A percentile compares a stretch with the other conserved stretches of the same genome.
Conservation (phyloP, 2,329 filamentous ascomycete species). For the Nectriaceae sp. region DNA sequence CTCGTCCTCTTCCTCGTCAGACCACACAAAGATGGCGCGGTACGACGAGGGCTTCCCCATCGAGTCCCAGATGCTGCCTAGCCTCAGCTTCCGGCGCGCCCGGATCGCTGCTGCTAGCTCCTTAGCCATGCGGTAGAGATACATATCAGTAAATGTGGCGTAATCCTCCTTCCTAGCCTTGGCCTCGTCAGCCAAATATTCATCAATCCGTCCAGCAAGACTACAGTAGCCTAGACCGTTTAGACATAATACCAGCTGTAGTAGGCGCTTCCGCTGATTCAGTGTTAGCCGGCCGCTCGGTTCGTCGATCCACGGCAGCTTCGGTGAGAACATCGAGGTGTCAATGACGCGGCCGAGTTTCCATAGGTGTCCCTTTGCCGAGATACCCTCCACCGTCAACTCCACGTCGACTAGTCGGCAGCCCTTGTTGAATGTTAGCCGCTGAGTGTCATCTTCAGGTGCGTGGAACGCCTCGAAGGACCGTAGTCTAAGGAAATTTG, state of each 20-base stretch:
- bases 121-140: conserved; percentile 10
- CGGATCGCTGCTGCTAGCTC: conserved; percentile 11
- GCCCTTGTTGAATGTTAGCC: conserved; percentile 28
- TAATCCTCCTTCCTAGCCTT: not conserved
- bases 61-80: conserved; percentile 9
- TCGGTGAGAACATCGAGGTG: conserved; percentile 10
- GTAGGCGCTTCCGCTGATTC: conserved; percentile 14
- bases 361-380: conserved; percentile 28
- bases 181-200: not conserved
- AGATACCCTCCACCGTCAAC: conserved; percentile 16
- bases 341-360: conserved; percentile 19
- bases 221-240: no score
- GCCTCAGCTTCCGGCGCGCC: conserved; percentile 9
- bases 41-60: conserved; percentile 1
- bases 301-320: conserved; percentile 12
- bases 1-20: not conserved
- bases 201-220: not conserved
- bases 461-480: conserved; percentile 23
- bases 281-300: conserved; percentile 11
- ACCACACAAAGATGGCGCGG: conserved; percentile 12
- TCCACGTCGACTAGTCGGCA: conserved; percentile 25
- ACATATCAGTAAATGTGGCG: conserved; percentile 10
- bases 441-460: conserved; percentile 6
- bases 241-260: no score
- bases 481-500: conserved; percentile 9